These are phyloP conservation scores for Trichoderma orchidacearum DNA, from an alignment of 495 filamentous ascomycete species.

Conservation along the genomic window DNA sequence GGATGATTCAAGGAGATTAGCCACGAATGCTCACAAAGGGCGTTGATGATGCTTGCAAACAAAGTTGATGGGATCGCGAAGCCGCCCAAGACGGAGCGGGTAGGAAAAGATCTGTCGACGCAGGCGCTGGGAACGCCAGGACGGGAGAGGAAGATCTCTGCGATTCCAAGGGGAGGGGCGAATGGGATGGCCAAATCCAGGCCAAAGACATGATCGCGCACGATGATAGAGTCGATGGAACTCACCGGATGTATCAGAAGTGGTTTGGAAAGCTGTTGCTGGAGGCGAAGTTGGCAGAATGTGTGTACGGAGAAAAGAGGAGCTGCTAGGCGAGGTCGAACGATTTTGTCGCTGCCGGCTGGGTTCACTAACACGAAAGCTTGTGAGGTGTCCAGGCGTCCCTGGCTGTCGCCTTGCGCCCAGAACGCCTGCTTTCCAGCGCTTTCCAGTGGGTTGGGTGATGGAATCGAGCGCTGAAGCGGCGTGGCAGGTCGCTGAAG, in stretches of 20 bases:
- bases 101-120: background rate
- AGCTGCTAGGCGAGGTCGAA: conserved; percentile 3
- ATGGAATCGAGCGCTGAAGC: too few relatives aligned
- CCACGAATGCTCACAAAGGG: background rate
- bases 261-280: conserved; percentile 1
- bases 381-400: background rate
- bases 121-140: background rate
- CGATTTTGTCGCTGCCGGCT: conserved; percentile 4
- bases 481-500: background rate
- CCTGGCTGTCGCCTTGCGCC: background rate
- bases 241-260: conserved; percentile 13
- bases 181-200: background rate
- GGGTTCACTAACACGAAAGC: conserved; percentile 1
- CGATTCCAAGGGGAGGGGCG: background rate
- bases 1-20: background rate
- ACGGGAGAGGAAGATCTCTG: background rate
- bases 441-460: too few relatives aligned
- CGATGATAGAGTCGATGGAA: conserved; percentile 13
- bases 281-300: conserved; percentile 1
- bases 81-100: background rate
- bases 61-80: background rate
- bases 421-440: background rate
- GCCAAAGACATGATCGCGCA: conserved; percentile 14
- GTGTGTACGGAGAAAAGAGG: conserved; percentile 4
- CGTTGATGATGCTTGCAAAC: background rate